Conservation (phyloP, 805 yeast genomes). For the Candida succiphila region DNA sequence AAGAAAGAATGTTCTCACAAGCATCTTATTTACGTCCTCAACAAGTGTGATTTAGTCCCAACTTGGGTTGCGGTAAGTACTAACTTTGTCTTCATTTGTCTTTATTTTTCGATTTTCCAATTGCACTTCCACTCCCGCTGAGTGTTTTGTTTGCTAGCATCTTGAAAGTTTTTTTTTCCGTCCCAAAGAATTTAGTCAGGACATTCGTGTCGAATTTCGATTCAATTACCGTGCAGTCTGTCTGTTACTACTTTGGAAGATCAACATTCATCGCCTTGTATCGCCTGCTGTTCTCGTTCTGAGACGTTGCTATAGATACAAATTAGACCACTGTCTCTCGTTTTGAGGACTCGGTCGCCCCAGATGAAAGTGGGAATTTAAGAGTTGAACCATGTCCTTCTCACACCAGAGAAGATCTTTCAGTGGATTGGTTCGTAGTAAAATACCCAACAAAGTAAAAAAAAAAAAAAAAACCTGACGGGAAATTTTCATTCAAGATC, state of each 20-base stretch:
- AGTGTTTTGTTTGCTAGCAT: slow-evolving; percentile 1
- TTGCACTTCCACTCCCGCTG: slow-evolving; percentile 3
- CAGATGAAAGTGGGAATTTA: slow-evolving; percentile 43
- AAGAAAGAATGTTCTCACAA: slow-evolving; percentile 93
- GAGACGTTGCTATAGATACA: slow-evolving; percentile 24
- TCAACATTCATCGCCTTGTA: slow-evolving; percentile 48
- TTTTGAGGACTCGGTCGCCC: slow-evolving; percentile 31
- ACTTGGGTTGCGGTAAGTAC: slow-evolving; percentile 99
- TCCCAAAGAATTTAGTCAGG: slow-evolving; percentile 90
- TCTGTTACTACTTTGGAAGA: slow-evolving; percentile 99
- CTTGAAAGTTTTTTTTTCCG: too few species aligned
- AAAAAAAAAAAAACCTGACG: neutral
- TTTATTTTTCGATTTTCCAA: slow-evolving; percentile 1
- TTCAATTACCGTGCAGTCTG: slow-evolving; percentile 40
- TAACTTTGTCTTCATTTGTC: slow-evolving; percentile 16
- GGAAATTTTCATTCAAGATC: neutral
- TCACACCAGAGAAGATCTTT: slow-evolving; percentile 16
- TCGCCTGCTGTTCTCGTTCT: slow-evolving; percentile 34
- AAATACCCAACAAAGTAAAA: slow-evolving; percentile 60
- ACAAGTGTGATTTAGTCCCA: slow-evolving; percentile 97
- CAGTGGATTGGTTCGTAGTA: slow-evolving; percentile 66
- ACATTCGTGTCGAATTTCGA: slow-evolving; percentile 26
- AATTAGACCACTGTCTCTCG: too few species aligned
- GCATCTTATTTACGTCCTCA: slow-evolving; percentile 87
- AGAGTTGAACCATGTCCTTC: slow-evolving; percentile 65